phyloP scores from a whole-genome alignment of 2,329 filamentous ascomycete genomes.

The Neofusicoccum umdonicola region DNA sequence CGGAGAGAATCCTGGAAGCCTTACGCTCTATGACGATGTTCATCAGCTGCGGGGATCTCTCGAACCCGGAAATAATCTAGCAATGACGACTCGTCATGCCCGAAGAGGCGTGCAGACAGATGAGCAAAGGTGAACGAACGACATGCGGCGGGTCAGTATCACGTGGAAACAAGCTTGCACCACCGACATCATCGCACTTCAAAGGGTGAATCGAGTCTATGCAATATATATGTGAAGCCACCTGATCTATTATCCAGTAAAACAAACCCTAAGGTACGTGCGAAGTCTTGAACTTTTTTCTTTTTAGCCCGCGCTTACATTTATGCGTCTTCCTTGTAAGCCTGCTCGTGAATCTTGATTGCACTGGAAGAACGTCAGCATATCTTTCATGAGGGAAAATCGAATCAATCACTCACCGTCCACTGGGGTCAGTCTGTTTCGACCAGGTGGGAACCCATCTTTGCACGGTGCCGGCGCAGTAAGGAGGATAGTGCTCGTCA shows the following conservation, averaged over 20 bases:
- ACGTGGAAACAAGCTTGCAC: too few relatives aligned
- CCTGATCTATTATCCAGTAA: not conserved
- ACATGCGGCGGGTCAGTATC: too few relatives aligned
- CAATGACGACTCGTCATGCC: too few relatives aligned
- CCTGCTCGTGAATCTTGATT: constrained; percentile 24
- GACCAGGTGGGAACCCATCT: constrained; percentile 98
- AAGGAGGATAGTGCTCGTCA: constrained; percentile 94
- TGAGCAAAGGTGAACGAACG: too few relatives aligned
- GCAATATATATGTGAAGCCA: not conserved
- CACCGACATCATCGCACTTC: not conserved
- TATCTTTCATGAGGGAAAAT: constrained; percentile 18
- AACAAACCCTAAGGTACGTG: not conserved
- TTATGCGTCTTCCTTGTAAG: constrained; percentile 23
- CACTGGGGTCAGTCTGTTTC: constrained; percentile 91
- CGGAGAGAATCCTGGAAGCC: too few relatives aligned
- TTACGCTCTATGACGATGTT: too few relatives aligned
- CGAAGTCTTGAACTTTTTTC: not conserved
- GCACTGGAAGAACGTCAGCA: constrained; percentile 20
- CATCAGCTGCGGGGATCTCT: too few relatives aligned
- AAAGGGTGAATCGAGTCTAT: not conserved
- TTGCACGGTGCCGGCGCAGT: constrained; percentile 90
- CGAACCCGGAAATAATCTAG: too few relatives aligned
- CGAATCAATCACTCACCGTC: constrained; percentile 57
- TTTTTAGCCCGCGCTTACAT: not conserved
- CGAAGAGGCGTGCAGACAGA: too few relatives aligned